These are phyloP conservation scores for Plasmodium gallinaceum DNA, from an alignment of 169 alveolate genomes.

Conservation along the genomic window DNA sequence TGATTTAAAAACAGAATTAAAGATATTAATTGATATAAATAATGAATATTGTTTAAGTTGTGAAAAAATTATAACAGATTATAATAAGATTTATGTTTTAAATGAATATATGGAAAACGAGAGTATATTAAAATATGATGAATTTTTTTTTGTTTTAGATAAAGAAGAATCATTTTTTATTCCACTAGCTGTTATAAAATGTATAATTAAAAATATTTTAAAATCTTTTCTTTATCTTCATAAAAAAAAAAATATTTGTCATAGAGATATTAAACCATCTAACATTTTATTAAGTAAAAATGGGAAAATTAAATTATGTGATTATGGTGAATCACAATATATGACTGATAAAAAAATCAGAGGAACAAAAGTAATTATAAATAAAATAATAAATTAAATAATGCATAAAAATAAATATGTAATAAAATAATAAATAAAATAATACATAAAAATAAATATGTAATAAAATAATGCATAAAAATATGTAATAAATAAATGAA, in stretches of 20 bases:
- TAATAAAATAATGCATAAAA: background rate
- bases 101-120: slow-evolving; percentile 64
- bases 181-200: slow-evolving; percentile 55
- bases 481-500: background rate
- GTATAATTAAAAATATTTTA: slow-evolving; percentile 42
- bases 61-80: slow-evolving; percentile 45
- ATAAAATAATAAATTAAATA: background rate
- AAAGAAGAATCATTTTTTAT: slow-evolving; percentile 27
- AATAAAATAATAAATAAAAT: background rate
- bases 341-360: slow-evolving; percentile 23
- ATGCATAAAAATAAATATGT: background rate
- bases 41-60: slow-evolving; percentile 59
- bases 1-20: slow-evolving; percentile 50
- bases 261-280: slow-evolving; percentile 92
- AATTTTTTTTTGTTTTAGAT: slow-evolving; percentile 36
- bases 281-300: slow-evolving; percentile 87
- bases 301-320: slow-evolving; percentile 89
- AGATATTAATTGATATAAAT: slow-evolving; percentile 58
- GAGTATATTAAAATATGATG: slow-evolving; percentile 35
- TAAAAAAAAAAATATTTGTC: slow-evolving; percentile 84
- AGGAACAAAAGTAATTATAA: slow-evolving; percentile 39
- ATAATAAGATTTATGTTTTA: slow-evolving; percentile 44
- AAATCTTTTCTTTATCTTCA: slow-evolving; percentile 39
- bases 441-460: background rate
- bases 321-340: slow-evolving; percentile 86